These are phyloP conservation scores for Castanea crenata DNA, from an alignment of 306 rosid species.

Conservation along the genomic window DNA sequence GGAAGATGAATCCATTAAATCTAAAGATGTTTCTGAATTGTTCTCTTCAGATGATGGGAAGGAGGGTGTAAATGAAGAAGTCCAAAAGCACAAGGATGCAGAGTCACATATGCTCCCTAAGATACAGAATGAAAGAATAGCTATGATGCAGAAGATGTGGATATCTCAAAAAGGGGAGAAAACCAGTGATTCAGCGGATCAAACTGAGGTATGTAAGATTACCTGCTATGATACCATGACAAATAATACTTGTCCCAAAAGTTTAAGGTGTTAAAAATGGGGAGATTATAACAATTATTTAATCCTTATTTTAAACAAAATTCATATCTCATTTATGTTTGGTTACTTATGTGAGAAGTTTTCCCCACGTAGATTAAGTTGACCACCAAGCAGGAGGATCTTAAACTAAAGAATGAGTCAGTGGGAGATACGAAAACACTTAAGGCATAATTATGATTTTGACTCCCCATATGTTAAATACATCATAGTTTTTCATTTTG, in stretches of 20 bases:
- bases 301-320: too few species aligned
- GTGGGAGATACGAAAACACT: not conserved
- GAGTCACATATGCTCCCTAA: conserved; percentile 1
- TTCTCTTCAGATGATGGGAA: conserved; percentile 14
- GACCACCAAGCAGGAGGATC: not conserved
- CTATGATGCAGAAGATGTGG: not conserved
- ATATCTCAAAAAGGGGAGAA: conserved; percentile 1
- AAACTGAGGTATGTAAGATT: not conserved
- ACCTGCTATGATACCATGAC: too few species aligned
- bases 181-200: not conserved
- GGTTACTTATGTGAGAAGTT: not conserved
- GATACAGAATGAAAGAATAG: conserved; percentile 9
- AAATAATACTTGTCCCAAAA: too few species aligned
- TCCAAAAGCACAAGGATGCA: conserved; percentile 8
- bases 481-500: not conserved
- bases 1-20: not conserved
- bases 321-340: not conserved
- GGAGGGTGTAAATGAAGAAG: conserved; percentile 13
- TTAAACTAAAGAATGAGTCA: not conserved
- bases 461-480: not conserved
- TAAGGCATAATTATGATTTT: not conserved
- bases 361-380: not conserved
- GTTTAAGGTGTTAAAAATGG: too few species aligned
- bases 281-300: too few species aligned
- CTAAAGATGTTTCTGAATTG: not conserved